These are phyloP conservation scores for Phaseolus lunatus DNA, from an alignment of 306 rosid genomes.

Conservation along the genomic window DNA sequence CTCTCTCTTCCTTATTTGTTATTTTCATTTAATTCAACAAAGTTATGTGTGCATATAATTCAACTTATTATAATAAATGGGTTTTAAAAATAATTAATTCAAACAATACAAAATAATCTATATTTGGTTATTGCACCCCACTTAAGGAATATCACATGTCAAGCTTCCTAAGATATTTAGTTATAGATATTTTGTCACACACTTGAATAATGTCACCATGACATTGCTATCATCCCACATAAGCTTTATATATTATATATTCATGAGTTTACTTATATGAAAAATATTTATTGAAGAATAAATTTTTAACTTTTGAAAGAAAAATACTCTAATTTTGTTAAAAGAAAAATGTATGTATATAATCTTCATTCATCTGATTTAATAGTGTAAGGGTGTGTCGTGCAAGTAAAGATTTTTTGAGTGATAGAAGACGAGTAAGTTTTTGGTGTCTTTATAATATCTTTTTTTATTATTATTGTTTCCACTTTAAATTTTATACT, in stretches of 20 bases:
- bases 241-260: neutral
- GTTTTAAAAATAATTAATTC: neutral
- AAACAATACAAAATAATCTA: neutral
- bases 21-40: neutral
- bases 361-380: no score
- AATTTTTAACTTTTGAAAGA: no score
- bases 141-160: constrained; percentile 4
- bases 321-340: no score
- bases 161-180: constrained; percentile 12
- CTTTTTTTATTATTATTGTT: neutral
- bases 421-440: no score
- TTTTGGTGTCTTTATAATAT: neutral
- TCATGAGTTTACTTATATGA: no score
- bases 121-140: neutral
- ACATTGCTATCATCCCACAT: neutral
- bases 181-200: neutral
- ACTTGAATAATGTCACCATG: neutral
- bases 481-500: neutral
- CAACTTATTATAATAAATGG: neutral
- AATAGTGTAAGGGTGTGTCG: no score
- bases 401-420: no score
- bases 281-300: no score
- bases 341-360: no score
- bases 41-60: neutral
- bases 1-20: neutral